phyloP scores from a whole-genome alignment of 2,329 filamentous ascomycete species.

The Cladosporium sp. region DNA sequence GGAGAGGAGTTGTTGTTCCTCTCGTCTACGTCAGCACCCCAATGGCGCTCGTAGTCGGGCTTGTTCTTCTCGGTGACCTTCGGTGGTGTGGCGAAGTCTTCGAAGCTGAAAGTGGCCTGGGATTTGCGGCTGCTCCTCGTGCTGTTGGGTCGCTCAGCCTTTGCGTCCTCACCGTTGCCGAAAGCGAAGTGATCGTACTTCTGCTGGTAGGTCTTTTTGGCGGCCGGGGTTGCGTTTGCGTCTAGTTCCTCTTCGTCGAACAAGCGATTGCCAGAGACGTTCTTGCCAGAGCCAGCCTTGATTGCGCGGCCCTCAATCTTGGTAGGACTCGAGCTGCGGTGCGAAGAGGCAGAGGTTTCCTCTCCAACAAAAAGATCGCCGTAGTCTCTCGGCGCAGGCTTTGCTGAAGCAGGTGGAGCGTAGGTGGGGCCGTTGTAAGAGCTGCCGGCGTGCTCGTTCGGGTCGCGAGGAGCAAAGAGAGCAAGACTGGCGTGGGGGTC shows the following conservation, averaged over 20 bases:
- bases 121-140: constrained; percentile 40
- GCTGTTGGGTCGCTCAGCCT: constrained; percentile 26
- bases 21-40: constrained; percentile 70
- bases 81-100: constrained; percentile 79
- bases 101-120: constrained; percentile 79
- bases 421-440: constrained; percentile 47
- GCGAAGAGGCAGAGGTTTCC: constrained; percentile 35
- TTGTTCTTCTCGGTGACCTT: constrained; percentile 65
- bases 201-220: constrained; percentile 64
- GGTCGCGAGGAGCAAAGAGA: constrained; percentile 68
- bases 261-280: constrained; percentile 51
- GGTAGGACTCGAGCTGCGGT: constrained; percentile 30
- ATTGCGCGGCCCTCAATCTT: constrained; percentile 35
- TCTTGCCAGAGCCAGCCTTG: constrained; percentile 48
- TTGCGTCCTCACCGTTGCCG: constrained; percentile 54
- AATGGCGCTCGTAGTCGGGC: constrained; percentile 68
- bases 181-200: constrained; percentile 88
- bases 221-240: constrained; percentile 33
- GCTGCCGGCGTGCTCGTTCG: constrained; percentile 49
- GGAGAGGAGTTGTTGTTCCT: constrained; percentile 26
- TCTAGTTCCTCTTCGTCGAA: constrained; percentile 53
- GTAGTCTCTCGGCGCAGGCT: constrained; percentile 62
- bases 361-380: constrained; percentile 64
- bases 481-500: constrained; percentile 63
- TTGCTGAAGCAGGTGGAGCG: constrained; percentile 65